A percentile compares a stretch with the other conserved stretches of the same genome.
Conservation (phyloP, 306 rosid genomes). For the Prunus fruticosa region DNA sequence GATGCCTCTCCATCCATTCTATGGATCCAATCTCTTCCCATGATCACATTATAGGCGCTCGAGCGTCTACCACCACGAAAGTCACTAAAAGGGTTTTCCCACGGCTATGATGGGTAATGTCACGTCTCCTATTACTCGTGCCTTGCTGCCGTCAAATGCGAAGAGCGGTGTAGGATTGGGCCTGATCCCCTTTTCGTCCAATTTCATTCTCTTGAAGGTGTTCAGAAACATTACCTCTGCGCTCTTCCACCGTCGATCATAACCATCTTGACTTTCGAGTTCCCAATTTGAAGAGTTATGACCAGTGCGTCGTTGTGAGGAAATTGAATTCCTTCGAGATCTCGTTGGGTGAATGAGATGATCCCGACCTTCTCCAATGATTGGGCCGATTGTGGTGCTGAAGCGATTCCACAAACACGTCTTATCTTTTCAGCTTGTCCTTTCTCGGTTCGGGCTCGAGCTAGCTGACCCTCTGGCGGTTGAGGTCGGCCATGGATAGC, state of each 20-base stretch:
- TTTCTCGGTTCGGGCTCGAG: accelerated
- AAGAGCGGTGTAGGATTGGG: accelerated
- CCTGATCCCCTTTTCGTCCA: not conserved
- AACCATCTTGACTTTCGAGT: not conserved
- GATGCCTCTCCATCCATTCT: not conserved
- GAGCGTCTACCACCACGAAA: not conserved
- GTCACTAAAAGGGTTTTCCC: not conserved
- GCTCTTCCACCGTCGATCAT: not conserved
- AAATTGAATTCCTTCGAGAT: too few relatives aligned
- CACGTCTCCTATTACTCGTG: not conserved
- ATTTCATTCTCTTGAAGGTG: not conserved
- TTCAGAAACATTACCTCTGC: accelerated
- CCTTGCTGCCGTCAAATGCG: not conserved
- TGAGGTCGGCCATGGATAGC: not conserved
- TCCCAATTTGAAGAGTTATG: too few relatives aligned
- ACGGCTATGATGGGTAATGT: not conserved
- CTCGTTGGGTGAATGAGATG: too few relatives aligned
- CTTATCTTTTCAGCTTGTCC: too few relatives aligned
- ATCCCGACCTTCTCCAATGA: too few relatives aligned
- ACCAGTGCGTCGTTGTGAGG: too few relatives aligned
- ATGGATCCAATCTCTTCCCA: not conserved
- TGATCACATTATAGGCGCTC: not conserved
- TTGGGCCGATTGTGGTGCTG: too few relatives aligned
- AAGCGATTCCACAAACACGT: too few relatives aligned
- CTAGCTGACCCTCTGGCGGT: accelerated